A percentile compares a stretch with the other conserved stretches of the same genome.
These are phyloP conservation scores for Exophiala calicioides DNA, from an alignment of 2,329 filamentous ascomycete species.

Conservation along the genomic window DNA sequence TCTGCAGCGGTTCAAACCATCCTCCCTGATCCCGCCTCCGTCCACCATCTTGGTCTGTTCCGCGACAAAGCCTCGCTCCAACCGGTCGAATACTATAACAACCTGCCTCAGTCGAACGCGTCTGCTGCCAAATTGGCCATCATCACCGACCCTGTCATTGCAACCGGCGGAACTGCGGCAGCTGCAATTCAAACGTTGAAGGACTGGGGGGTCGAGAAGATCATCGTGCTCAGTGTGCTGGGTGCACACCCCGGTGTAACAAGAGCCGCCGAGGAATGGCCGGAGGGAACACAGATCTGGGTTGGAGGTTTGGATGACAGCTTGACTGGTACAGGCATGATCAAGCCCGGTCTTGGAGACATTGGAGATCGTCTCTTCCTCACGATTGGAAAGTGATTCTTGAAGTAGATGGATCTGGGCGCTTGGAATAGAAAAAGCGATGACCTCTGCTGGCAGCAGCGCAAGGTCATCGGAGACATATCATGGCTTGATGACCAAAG, in stretches of 20 bases:
- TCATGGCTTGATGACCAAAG: constrained; percentile 79
- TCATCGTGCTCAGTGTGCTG: constrained; percentile 75
- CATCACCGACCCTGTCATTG: constrained; percentile 88
- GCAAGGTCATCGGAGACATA: constrained; percentile 65
- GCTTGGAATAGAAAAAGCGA: too few species aligned
- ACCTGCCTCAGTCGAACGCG: constrained; percentile 62
- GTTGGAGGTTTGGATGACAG: constrained; percentile 75
- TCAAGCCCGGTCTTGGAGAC: constrained; percentile 85
- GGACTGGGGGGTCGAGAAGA: constrained; percentile 86
- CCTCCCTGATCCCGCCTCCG: constrained; percentile 74
- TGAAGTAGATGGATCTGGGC: neutral
- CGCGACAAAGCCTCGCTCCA: constrained; percentile 83
- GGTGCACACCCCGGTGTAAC: constrained; percentile 70
- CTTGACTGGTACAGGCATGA: constrained; percentile 80
- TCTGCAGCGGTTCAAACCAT: constrained; percentile 71
- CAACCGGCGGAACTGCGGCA: constrained; percentile 84
- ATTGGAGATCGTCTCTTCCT: constrained; percentile 87
- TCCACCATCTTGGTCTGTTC: constrained; percentile 94
- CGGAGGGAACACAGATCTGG: constrained; percentile 63
- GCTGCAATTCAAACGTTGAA: constrained; percentile 85
- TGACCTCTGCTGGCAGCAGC: too few species aligned
- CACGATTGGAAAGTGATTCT: constrained; percentile 75
- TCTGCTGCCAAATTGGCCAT: constrained; percentile 65
- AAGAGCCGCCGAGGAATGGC: constrained; percentile 74
- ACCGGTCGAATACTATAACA: constrained; percentile 97